Base-by-base conservation (phyloP, 2,329 filamentous ascomycete genomes). In the Sporothrix brasiliensis region DNA sequence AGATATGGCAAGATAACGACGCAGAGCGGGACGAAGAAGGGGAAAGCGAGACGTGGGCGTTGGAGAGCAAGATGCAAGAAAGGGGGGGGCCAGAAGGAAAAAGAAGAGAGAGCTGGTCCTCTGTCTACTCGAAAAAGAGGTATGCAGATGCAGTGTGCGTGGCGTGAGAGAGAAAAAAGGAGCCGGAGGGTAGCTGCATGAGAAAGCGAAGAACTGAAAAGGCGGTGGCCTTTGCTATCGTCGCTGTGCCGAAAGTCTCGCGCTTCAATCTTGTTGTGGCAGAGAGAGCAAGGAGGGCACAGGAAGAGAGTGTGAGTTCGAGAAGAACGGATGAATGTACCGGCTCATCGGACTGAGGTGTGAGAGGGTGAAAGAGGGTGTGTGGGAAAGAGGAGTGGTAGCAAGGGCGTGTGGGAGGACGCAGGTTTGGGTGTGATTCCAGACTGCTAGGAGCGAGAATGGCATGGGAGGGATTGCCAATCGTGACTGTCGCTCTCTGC, bases 341-440 rank as follows among this genome's bases (percentile, higher is more conserved):
- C 77, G 76, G 77, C 76, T 76, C 76, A 75, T 77, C 75, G 75
- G 75, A 76, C 69, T 66, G 69, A 67, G 69, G 68, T 69, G 69
- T 66, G 70, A 53, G 54, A 54, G 67, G 41, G 47, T 27, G 75
- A 71, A 73, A 65, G 70, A 71, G 75, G 72, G 67, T 69, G 74
- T 72, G 70, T 63, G 74, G 72, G 72, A 73, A 73, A 66, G 47
- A 27, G 53, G 44, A 56, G 61, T 27, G 39, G 30, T 30, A 44
- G 70, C 44, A 72, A 63, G 69, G 54, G 67, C 52, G 69, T 60
- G 70, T 49, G 60, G 61, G 58, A 50, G 65, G 41, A 19, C 71
- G 73, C 72, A 72, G 73, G 69, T 67, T 70, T 75, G 72, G 67
- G 69, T 70, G 73, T 72, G 73, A 73, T 67, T 27, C 61, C 16